Conservation (phyloP, 768 basidiomycete genomes). For the Pisolithus sp. region DNA sequence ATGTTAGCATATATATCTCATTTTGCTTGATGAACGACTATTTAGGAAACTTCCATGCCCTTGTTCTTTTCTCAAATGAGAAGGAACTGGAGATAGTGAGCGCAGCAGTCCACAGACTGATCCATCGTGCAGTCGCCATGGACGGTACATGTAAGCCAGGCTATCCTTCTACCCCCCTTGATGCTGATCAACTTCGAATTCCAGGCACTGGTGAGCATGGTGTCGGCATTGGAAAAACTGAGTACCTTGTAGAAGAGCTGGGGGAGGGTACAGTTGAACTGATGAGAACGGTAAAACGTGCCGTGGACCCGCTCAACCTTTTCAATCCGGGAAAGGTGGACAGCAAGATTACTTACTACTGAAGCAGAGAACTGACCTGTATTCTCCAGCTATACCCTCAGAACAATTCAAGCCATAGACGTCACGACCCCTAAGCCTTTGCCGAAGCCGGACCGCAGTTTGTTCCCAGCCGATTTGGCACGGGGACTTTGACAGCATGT, state of each 20-base stretch:
- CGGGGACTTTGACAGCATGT: too few relatives aligned
- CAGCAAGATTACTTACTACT: neutral
- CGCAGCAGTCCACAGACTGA: conserved; percentile 62
- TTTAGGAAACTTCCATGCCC: conserved; percentile 39
- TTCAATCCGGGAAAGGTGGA: conserved; percentile 79
- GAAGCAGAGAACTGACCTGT: neutral
- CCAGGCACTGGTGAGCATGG: conserved; percentile 84
- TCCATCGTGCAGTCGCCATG: conserved; percentile 62
- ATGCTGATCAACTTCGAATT: conserved; percentile 4
- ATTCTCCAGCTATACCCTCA: conserved; percentile 15
- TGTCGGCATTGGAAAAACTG: conserved; percentile 80
- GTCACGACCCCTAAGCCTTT: too few relatives aligned
- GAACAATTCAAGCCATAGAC: neutral
- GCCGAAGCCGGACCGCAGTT: too few relatives aligned
- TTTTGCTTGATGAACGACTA: neutral
- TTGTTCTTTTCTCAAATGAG: conserved; percentile 55
- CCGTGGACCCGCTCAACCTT: conserved; percentile 73
- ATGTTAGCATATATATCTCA: neutral
- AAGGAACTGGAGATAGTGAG: conserved; percentile 49
- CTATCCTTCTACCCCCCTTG: neutral
- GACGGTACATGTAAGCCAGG: conserved; percentile 66
- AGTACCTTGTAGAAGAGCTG: conserved; percentile 78
- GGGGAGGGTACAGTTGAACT: conserved; percentile 76
- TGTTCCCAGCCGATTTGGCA: too few relatives aligned
- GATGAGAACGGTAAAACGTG: conserved; percentile 79